These are phyloP conservation scores for Cercospora zeina DNA, from an alignment of 2,329 filamentous ascomycete species.

Conservation along the genomic window DNA sequence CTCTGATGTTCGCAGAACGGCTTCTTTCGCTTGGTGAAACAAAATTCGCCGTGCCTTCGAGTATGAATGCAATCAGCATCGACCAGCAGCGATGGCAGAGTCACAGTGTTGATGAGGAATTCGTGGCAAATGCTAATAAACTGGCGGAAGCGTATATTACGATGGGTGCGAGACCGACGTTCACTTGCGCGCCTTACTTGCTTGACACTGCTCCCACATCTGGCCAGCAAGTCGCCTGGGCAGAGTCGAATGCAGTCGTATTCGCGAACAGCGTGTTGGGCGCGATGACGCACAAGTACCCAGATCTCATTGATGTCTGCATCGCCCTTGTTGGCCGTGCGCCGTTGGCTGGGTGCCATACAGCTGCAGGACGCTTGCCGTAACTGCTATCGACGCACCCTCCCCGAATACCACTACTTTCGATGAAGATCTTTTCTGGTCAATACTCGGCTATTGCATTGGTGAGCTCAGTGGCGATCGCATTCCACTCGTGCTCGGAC, in stretches of 20 bases:
- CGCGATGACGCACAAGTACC: slow-evolving; percentile 50
- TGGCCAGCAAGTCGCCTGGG: slow-evolving; percentile 49
- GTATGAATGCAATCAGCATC: slow-evolving; percentile 49
- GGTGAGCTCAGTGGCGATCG: slow-evolving; percentile 37
- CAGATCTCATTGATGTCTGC: slow-evolving; percentile 49
- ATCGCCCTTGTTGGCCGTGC: slow-evolving; percentile 49
- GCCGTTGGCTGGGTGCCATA: slow-evolving; percentile 38
- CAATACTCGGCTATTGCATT: slow-evolving; percentile 45
- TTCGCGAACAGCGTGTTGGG: slow-evolving; percentile 52
- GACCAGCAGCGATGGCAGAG: slow-evolving; percentile 47
- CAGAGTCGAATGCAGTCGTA: slow-evolving; percentile 51
- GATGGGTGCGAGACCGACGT: slow-evolving; percentile 47
- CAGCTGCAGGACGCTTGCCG: slow-evolving; percentile 30
- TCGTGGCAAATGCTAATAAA: slow-evolving; percentile 39
- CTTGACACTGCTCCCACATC: slow-evolving; percentile 41
- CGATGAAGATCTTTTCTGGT: slow-evolving; percentile 41
- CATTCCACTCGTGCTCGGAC: slow-evolving; percentile 44
- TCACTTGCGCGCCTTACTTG: slow-evolving; percentile 50
- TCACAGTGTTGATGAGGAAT: slow-evolving; percentile 40
- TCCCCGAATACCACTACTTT: slow-evolving; percentile 29
- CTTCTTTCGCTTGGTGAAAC: slow-evolving; percentile 41
- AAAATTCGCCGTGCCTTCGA: slow-evolving; percentile 44
- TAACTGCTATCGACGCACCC: slow-evolving; percentile 17
- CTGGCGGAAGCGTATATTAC: slow-evolving; percentile 44
- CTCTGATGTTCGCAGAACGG: slow-evolving; percentile 43